Evolutionary conservation across 225 moss, liverwort and hornwort species (phyloP), one percentile per base, ranked within the genome.

Genomic region (Bryoerythrophyllum caledonicum): DNA sequence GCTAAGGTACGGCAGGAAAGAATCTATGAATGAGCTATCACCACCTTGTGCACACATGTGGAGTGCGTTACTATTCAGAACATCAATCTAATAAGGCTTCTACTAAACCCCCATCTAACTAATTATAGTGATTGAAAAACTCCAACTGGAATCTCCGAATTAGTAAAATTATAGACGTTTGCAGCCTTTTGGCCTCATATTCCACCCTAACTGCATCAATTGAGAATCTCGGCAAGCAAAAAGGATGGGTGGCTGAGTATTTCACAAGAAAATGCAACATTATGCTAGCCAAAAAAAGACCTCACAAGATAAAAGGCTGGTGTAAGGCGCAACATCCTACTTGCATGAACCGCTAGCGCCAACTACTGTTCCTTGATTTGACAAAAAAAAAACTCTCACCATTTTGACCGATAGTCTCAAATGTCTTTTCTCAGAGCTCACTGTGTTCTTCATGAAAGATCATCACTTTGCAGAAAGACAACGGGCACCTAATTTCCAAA

Each of bases 191-290:
- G 56, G 28, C 64, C 68, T 17, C 63, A 60, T 32, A 34, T 34
- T 72, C 65, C 37, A 19, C 35, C 66, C 37, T 60, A 32, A 14
- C 13, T 30, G 30, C 27, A 60, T 28, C 59, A 40, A 24, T 14
- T 20, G 43, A 76, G 38, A 70, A 60, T 34, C 32, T 54, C 38
- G 35, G 28, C 52, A 38, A 35, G 49, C 26, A 73, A 57, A 51
- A 58, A 46, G 24, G 10, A 59, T 32, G 24, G 9, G 25, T 30
- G 20, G 48, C 13, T 23, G 38, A 70, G 41, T 23, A 68, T 11
- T 83, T 28, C 72, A 62, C 76, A 51, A 63, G 62, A 63, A 48
- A 34, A 52, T 59, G 3, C 70, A 74, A 52, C 14, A 49, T 24
- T 59, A 17, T 9, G 32, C 63, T 44, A 41, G 43, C 52, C 19